A percentile compares a stretch with the other conserved stretches of the same genome.
Conservation (phyloP, 805 yeast species). For the Scheffersomyces stipitis region DNA sequence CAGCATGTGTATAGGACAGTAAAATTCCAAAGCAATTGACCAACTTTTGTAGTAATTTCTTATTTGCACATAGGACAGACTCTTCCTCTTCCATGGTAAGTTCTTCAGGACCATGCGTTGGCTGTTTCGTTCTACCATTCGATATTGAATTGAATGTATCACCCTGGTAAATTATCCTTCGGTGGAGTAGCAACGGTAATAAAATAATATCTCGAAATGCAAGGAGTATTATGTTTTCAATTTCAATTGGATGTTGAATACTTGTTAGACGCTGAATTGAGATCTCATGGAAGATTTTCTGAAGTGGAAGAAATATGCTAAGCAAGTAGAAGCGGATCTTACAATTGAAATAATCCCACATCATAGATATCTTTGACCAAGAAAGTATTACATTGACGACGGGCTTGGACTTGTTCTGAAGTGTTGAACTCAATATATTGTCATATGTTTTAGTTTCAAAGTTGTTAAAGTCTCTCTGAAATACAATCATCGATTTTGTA, state of each 20-base stretch:
- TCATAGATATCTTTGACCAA: slow-evolving; percentile 21
- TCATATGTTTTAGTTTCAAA: slow-evolving; percentile 1
- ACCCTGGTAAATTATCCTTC: slow-evolving; percentile 8
- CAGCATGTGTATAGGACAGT: slow-evolving; percentile 13
- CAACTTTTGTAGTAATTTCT: slow-evolving; percentile 8
- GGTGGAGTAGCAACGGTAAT: slow-evolving; percentile 21
- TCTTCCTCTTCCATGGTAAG: slow-evolving; percentile 11
- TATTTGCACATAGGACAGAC: slow-evolving; percentile 3
- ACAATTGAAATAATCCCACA: slow-evolving; percentile 30
- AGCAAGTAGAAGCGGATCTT: slow-evolving; percentile 23
- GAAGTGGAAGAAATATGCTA: slow-evolving; percentile 26
- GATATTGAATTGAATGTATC: no score
- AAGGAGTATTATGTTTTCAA: slow-evolving; percentile 25
- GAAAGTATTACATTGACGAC: slow-evolving; percentile 5
- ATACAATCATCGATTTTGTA: slow-evolving; percentile 19
- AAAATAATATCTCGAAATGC: slow-evolving; percentile 30
- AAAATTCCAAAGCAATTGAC: slow-evolving; percentile 20
- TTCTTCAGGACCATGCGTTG: no score
- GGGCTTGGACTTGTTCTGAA: neutral
- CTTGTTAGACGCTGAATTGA: slow-evolving; percentile 6
- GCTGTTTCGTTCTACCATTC: no score
- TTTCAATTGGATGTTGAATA: slow-evolving; percentile 13
- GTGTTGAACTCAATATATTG: neutral
- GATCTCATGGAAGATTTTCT: slow-evolving; percentile 15
- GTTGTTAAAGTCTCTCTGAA: slow-evolving; percentile 19